A percentile compares a stretch with the other conserved stretches of the same genome.
phyloP scores from a whole-genome alignment of 2,329 filamentous ascomycete genomes.

The Chaetomiaceae sp. region DNA sequence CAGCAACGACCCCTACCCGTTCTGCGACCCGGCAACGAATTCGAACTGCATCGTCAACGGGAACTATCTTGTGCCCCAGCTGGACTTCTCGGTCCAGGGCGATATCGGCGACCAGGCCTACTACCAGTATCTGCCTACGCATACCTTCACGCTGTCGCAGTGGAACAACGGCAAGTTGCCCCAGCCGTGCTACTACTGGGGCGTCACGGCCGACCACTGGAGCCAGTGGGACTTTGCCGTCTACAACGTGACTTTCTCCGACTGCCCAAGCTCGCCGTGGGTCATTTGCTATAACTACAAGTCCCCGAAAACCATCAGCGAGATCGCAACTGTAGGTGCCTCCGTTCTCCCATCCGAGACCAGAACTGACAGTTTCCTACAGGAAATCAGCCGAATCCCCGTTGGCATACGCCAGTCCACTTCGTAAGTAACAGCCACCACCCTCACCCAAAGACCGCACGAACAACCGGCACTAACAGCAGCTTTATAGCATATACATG shows the following conservation, averaged over 20 bases:
- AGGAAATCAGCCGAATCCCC: constrained; percentile 6
- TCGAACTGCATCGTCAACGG: constrained; percentile 9
- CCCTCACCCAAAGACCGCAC: no score
- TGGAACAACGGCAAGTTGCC: constrained; percentile 15
- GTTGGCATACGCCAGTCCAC: constrained; percentile 2
- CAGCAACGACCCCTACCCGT: constrained; percentile 2
- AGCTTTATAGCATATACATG: constrained; percentile 5
- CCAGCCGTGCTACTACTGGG: constrained; percentile 2
- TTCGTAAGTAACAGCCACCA: not conserved
- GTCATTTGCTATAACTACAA: constrained; percentile 9
- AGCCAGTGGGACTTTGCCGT: constrained; percentile 19
- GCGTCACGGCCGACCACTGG: constrained; percentile 1
- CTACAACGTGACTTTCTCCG: constrained; percentile 21
- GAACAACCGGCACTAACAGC: no score
- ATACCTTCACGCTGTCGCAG: not conserved
- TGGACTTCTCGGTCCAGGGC: constrained; percentile 5
- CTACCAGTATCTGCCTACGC: constrained; percentile 3
- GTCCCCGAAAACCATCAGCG: not conserved
- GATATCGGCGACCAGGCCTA: constrained; percentile 8
- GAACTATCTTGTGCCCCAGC: constrained; percentile 3
- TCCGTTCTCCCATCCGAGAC: not conserved
- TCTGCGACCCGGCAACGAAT: not conserved
- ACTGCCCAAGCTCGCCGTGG: constrained; percentile 10
- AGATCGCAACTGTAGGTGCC: constrained; percentile 3
- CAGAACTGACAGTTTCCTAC: not conserved